A percentile compares a stretch with the other conserved stretches of the same genome.
Conservation (phyloP, 306 rosid genomes). For the Prunus mira region DNA sequence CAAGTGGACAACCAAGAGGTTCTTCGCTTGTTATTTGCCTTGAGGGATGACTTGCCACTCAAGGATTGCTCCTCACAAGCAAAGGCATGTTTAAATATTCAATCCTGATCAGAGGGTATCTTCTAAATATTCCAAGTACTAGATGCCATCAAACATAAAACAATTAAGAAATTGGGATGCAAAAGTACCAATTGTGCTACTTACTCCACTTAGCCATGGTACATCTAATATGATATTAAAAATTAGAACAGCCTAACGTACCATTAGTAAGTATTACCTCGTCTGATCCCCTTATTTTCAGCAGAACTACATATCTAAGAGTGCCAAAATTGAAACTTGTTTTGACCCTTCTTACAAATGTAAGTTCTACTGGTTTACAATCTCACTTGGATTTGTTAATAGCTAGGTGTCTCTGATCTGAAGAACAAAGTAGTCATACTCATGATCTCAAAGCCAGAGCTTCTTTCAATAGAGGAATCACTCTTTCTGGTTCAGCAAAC, state of each 20-base stretch:
- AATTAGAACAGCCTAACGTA: no score
- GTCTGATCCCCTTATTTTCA: neutral
- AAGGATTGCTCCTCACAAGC: slow-evolving; percentile 41
- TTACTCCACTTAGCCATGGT: neutral
- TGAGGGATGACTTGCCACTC: slow-evolving; percentile 47
- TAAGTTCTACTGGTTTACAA: slow-evolving; percentile 3
- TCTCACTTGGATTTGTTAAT: slow-evolving; percentile 19
- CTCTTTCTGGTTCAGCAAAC: slow-evolving; percentile 60
- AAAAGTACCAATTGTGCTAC: neutral
- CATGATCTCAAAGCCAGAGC: slow-evolving; percentile 51
- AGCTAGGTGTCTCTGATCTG: slow-evolving; percentile 53
- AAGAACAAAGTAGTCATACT: slow-evolving; percentile 46
- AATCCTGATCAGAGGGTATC: neutral
- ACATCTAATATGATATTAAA: neutral
- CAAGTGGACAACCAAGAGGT: slow-evolving; percentile 51
- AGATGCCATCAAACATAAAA: neutral
- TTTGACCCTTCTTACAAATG: neutral
- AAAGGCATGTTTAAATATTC: slow-evolving; percentile 30
- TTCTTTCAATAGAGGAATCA: slow-evolving; percentile 30
- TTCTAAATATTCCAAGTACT: neutral
- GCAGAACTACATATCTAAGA: neutral
- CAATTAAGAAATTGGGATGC: neutral
- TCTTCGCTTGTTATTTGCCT: slow-evolving; percentile 46
- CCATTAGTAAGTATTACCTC: neutral
- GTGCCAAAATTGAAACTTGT: neutral